Percentiles rank a stretch among this genome's conserved stretches.
These are phyloP conservation scores for Fistulinella staudtii DNA, from an alignment of 1,284 basidiomycete species.

Conservation along the genomic window DNA sequence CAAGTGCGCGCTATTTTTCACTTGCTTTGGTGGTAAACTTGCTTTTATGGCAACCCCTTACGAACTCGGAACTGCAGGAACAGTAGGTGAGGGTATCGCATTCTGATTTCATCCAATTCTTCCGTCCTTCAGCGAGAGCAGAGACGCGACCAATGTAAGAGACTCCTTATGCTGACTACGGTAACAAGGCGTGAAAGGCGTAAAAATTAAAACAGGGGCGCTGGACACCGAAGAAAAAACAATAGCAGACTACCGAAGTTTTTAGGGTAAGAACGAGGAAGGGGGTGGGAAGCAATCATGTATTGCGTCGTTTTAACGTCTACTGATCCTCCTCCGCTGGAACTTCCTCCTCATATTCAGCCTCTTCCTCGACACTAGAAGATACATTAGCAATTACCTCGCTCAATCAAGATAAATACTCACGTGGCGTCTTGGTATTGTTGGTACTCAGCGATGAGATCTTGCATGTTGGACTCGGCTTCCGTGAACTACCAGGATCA, in stretches of 20 bases:
- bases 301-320: constrained; percentile 24
- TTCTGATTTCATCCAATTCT: constrained; percentile 3
- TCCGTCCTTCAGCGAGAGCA: no score
- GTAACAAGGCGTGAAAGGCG: constrained; percentile 29
- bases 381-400: constrained; percentile 1
- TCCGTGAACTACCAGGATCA: constrained; percentile 70
- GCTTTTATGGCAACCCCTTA: no score
- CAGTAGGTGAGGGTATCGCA: background rate
- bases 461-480: constrained; percentile 96
- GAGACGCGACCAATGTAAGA: no score
- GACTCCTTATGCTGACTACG: constrained; percentile 23
- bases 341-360: constrained; percentile 75
- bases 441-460: constrained; percentile 91
- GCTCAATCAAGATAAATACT: constrained; percentile 30
- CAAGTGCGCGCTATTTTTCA: no score
- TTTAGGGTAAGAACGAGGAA: constrained; percentile 27
- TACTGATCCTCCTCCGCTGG: constrained; percentile 54
- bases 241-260: constrained; percentile 36
- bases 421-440: constrained; percentile 96
- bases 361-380: constrained; percentile 71
- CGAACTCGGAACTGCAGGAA: no score
- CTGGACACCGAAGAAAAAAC: constrained; percentile 27
- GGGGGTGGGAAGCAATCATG: constrained; percentile 15
- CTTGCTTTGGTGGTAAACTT: no score
- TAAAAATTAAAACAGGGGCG: constrained; percentile 32